Conservation (phyloP, 1,284 basidiomycete species). For the Termitomyces sp. region DNA sequence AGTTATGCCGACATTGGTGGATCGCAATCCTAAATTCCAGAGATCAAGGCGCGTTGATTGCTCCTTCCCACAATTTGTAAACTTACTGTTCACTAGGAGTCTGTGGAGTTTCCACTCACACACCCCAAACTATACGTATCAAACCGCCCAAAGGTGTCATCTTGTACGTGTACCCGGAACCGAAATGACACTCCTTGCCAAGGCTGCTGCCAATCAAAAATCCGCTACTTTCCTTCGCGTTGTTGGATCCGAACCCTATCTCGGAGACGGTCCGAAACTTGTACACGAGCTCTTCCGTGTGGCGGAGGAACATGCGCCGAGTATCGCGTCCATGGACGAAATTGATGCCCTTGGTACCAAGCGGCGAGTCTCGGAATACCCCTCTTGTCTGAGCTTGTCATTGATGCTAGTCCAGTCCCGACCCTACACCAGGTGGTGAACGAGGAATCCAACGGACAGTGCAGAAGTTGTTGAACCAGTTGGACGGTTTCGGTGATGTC, state of each 20-base stretch:
- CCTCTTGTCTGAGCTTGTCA: background rate
- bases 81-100: slow-evolving; percentile 58
- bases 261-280: slow-evolving; percentile 98
- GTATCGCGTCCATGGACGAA: slow-evolving; percentile 99
- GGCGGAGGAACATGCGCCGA: slow-evolving; percentile 96
- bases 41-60: slow-evolving; percentile 78
- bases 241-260: slow-evolving; percentile 96
- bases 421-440: slow-evolving; percentile 96
- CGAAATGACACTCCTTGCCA: slow-evolving; percentile 96
- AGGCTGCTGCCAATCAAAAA: slow-evolving; percentile 98
- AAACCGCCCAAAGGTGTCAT: slow-evolving; percentile 99
- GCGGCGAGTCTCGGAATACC: slow-evolving; percentile 51
- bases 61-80: background rate
- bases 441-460: slow-evolving; percentile 99
- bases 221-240: slow-evolving; percentile 98
- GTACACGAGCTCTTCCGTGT: slow-evolving; percentile 97
- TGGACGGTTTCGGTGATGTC: slow-evolving; percentile 98
- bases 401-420: slow-evolving; percentile 53
- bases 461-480: slow-evolving; percentile 96
- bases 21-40: slow-evolving; percentile 94
- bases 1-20: slow-evolving; percentile 99
- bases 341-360: slow-evolving; percentile 99
- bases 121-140: slow-evolving; percentile 98
- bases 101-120: slow-evolving; percentile 95
- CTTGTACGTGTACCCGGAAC: slow-evolving; percentile 97